These are phyloP conservation scores for Colletotrichum falcatum DNA, from an alignment of 2,329 filamentous ascomycete species.

Conservation along the genomic window DNA sequence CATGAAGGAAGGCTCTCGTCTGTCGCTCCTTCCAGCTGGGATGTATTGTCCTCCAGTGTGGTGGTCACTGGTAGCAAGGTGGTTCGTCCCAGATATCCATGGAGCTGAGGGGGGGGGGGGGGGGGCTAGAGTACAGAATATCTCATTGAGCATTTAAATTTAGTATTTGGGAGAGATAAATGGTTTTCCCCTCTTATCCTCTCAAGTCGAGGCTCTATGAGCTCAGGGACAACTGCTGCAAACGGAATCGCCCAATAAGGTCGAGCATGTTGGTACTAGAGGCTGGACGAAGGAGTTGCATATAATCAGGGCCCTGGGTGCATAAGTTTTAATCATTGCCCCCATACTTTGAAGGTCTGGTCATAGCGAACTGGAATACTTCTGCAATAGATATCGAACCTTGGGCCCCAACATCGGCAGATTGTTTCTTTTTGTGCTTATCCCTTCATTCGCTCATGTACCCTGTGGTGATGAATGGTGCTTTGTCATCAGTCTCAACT, in stretches of 20 bases:
- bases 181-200: not conserved
- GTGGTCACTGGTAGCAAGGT: too few species aligned
- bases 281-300: not conserved
- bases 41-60: not conserved
- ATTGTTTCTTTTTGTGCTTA: not conserved
- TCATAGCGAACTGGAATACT: not conserved
- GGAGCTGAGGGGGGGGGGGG: too few species aligned
- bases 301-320: not conserved
- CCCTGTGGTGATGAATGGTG: not conserved
- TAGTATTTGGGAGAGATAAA: not conserved
- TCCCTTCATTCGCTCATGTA: not conserved
- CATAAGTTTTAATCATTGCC: too few species aligned
- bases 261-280: not conserved
- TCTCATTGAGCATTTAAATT: not conserved
- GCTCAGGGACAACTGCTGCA: not conserved
- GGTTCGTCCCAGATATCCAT: not conserved
- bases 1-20: too few species aligned
- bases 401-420: not conserved
- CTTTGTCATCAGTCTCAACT: conserved; percentile 6
- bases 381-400: too few species aligned
- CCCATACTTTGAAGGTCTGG: not conserved
- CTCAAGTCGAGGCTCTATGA: not conserved
- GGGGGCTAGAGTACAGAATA: not conserved
- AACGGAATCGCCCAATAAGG: too few species aligned
- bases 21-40: not conserved